A percentile compares a stretch with the other conserved stretches of the same genome.
phyloP scores from a whole-genome alignment of 169 alveolate genomes.

The Eimeria necatrix region DNA sequence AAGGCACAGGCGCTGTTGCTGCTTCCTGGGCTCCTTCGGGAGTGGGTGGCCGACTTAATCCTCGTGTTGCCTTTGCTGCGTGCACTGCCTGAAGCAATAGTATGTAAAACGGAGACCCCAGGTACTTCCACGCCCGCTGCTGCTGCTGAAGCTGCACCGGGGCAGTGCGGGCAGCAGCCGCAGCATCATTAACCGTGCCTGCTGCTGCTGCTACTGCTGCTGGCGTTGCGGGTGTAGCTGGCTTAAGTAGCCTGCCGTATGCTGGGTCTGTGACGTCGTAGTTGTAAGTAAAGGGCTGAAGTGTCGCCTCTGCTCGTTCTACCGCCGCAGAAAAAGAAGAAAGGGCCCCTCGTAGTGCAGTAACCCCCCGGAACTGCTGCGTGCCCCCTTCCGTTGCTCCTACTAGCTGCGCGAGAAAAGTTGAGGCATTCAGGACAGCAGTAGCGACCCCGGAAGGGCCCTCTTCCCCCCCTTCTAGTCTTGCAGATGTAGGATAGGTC shows the following conservation, averaged over 20 bases:
- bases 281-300: neutral
- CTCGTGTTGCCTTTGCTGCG: constrained; percentile 14
- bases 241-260: neutral
- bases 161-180: neutral
- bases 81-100: constrained; percentile 34
- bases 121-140: neutral
- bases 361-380: neutral
- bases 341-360: constrained; percentile 33
- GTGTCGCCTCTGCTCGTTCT: neutral
- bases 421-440: neutral
- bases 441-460: neutral
- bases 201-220: constrained; percentile 31
- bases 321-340: constrained; percentile 12
- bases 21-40: neutral
- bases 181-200: neutral
- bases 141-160: neutral
- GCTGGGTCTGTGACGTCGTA: constrained; percentile 11
- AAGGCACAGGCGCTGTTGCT: neutral
- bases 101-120: constrained; percentile 45
- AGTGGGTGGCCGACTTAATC: neutral
- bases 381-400: neutral
- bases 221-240: constrained; percentile 38
- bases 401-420: neutral
- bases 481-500: neutral
- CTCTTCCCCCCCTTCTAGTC: neutral